Percentiles rank a stretch among this genome's conserved stretches.
Evolutionary conservation across 176 grass and related monocot species (phyloP).

Genomic region (Coix lacrymajobi): DNA sequence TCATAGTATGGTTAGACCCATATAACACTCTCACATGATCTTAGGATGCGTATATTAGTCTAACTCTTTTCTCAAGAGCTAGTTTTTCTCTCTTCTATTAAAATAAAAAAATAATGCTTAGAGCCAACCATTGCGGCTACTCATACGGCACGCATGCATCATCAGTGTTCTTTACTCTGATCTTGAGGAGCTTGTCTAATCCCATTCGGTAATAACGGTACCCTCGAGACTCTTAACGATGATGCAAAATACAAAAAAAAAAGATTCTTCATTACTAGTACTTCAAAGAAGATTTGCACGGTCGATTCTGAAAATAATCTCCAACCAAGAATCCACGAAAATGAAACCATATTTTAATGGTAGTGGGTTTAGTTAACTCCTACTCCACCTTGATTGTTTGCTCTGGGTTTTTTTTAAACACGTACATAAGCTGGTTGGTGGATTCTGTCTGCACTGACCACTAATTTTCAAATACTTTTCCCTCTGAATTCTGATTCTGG

Average conservation of each 20-base stretch:
- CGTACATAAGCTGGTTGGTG: neutral
- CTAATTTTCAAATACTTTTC: neutral
- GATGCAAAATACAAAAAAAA: neutral
- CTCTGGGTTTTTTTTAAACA: neutral
- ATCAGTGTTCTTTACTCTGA: neutral
- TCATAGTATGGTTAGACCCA: too few species aligned
- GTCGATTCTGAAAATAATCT: neutral
- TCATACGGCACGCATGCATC: neutral
- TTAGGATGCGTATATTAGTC: too few species aligned
- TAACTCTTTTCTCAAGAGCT: too few species aligned
- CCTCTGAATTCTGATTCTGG: neutral
- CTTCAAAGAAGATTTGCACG: neutral
- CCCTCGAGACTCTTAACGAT: neutral
- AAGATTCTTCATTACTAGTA: neutral
- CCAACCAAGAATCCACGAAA: neutral
- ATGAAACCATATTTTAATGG: neutral
- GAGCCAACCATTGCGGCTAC: too few species aligned
- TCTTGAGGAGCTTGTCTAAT: neutral
- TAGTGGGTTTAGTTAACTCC: slow-evolving; percentile 21
- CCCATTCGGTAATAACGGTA: neutral
- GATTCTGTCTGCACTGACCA: slow-evolving; percentile 22
- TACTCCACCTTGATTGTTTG: neutral
- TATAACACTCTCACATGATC: too few species aligned
- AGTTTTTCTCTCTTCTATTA: too few species aligned
- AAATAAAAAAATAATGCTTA: too few species aligned